Base-by-base conservation (phyloP, 2,329 filamentous ascomycete genomes). In the Scleromitrula shiraiana region DNA sequence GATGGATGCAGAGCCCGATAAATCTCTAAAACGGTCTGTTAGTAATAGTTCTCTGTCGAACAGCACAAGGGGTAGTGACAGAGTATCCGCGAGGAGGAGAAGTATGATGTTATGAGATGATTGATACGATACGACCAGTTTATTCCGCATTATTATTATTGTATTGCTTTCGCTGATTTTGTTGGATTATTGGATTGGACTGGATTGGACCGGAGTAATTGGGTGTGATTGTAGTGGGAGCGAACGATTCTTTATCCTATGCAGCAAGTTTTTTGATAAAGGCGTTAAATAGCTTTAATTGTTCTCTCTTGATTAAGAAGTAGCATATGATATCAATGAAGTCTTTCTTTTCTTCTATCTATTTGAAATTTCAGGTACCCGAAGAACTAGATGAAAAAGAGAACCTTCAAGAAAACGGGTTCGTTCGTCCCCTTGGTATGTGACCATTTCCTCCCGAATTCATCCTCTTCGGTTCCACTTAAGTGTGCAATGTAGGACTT, bases 61-160 rank as follows among this genome's bases (percentile, higher is more conserved):
- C 20, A 53, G 48, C 7, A 50, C 56, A n/a, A 59, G 61, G 44
- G n/a, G n/a, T n/a, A 53, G 52, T 39, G 61, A 63, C 19, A 56
- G 62, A 26, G 54, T 62, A 12, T 53, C 57, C 12, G 56, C 55
- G 38, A 54, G 63, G 36, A 61, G 63, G 43, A 57, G 60, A 51
- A 65, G 63, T 43, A 65, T 63, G 63, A 64, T 65, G 62, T 52
- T 64, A 63, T 65, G 58, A 63, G 55, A 50, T 53, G 51, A 15
- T 22, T 51, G 39, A 45, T 35, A 47, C 37, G 33, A 53, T 36
- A 50, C 17, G 46, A 41, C 14, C 24, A 7, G 39, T 22, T 36
- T 26, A 23, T 2, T 44, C 35, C 7, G 12, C 14, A 48, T 17
- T 48, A 48, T 48, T 42, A 6, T 48, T 48, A 48, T 42, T 42